Percentiles rank a stretch among this genome's conserved stretches.
phyloP scores from a whole-genome alignment of 495 filamentous ascomycete genomes.

The Aspergillus panamensis region DNA sequence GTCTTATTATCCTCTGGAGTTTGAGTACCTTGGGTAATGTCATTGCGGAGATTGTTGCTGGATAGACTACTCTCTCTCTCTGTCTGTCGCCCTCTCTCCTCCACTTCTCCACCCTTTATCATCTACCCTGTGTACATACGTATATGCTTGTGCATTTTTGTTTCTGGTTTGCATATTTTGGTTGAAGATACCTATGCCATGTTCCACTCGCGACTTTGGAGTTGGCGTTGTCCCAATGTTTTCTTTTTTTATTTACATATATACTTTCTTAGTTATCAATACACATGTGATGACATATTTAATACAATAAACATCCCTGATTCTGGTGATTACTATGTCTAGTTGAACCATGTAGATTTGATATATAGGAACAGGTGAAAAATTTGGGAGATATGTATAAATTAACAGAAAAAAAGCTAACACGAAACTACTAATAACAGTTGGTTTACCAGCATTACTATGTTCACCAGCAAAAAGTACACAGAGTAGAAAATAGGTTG shows the following conservation, averaged over 20 bases:
- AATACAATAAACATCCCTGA: not conserved
- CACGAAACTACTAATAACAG: not conserved
- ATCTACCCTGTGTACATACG: conserved; percentile 2
- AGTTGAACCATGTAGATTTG: not conserved
- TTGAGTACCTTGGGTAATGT: conserved; percentile 83
- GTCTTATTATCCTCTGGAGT: conserved; percentile 76
- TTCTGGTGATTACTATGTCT: not conserved
- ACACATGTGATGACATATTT: not conserved
- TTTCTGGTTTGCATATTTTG: not conserved
- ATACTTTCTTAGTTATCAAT: not conserved
- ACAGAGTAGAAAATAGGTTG: not conserved
- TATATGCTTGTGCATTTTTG: not conserved
- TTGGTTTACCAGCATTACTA: not conserved
- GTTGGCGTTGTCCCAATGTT: not conserved
- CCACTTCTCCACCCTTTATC: not conserved
- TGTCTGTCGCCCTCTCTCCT: no score
- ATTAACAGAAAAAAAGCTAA: conserved; percentile 1
- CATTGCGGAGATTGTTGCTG: conserved; percentile 61
- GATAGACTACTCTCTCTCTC: not conserved
- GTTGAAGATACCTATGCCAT: not conserved
- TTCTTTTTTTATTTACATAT: not conserved
- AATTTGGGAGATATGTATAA: not conserved
- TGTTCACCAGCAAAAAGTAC: no score
- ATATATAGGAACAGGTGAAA: not conserved
- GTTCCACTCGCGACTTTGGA: not conserved